Evolutionary conservation across 2,329 filamentous ascomycete species (phyloP), one percentile per base, ranked within the genome.

Genomic region (Fusarium sp.): DNA sequence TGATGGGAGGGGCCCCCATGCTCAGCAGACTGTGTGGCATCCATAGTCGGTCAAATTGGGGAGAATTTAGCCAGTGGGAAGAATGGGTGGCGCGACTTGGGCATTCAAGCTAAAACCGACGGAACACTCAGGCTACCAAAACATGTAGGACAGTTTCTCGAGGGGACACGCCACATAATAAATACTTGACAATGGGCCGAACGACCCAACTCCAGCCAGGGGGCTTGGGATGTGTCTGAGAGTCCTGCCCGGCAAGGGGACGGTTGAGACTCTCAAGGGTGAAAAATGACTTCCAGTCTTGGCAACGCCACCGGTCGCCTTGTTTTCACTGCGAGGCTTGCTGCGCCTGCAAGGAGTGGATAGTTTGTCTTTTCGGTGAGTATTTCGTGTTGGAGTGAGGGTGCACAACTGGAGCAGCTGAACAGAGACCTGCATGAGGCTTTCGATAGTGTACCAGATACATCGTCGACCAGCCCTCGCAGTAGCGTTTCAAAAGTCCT

Each of bases 371-470:
- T 4, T 20, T 40, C 38, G 38, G 38, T 40, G 4, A 40, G 38
- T 2, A 40, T 40, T 0, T 20, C 2, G 9, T 0, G 2, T 40
- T 20, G 9, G 4, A 6, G 38, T 9, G 2, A 40, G 3, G 38
- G 9, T 6, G 38, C 17, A 40, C 38, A 40, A 9, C 38, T 17
- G 38, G 38, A 20, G 38, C 38, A 6, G 38, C 38, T 40, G 38
- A 40, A 3, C 38, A n/a, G 37, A 40, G 38, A 40, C 38, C 11
- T 40, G 38, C 38, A 3, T 40, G 38, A 40, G 38, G 38, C 38
- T 40, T 40, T 40, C 38, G 38, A 40, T 40, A 40, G 38, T 40
- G 17, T 6, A 40, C 38, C 17, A 20, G 38, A 40, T 40, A 40
- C 38, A 40, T 40, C 2, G 17, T 40, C 5, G 2, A 20, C 3